Evolutionary conservation across 345 rosid genomes (phyloP).

Genomic region (Hibiscus trionum): DNA sequence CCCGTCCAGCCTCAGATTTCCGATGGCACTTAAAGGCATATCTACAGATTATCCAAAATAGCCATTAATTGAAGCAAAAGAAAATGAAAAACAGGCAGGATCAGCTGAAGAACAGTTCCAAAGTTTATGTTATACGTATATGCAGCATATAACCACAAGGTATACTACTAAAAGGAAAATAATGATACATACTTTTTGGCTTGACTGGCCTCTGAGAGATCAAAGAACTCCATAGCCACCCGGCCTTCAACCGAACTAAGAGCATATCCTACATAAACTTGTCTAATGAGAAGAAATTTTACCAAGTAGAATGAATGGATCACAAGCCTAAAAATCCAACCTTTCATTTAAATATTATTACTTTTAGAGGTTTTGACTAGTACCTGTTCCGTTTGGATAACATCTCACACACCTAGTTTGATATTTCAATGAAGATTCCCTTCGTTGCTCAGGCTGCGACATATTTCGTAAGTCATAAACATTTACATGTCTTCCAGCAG

Average conservation of each 20-base stretch:
- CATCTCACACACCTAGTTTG: conserved; percentile 95
- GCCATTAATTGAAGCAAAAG: conserved; percentile 2
- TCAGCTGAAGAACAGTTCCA: background rate
- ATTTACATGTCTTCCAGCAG: conserved; percentile 93
- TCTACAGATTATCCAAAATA: conserved; percentile 31
- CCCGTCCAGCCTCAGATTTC: conserved; percentile 94
- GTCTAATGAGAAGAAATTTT: conserved; percentile 10
- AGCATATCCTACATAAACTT: conserved; percentile 72
- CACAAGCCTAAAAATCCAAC: background rate
- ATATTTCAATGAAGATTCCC: conserved; percentile 91
- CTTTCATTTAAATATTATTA: background rate
- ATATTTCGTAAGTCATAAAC: conserved; percentile 85
- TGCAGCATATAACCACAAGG: background rate
- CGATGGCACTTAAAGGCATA: conserved; percentile 99
- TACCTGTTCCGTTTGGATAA: conserved; percentile 95
- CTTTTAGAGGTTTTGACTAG: background rate
- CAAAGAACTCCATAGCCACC: conserved; percentile 97
- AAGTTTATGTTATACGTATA: background rate
- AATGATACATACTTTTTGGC: conserved; percentile 65
- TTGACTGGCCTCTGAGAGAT: conserved; percentile 87
- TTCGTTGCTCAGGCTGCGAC: conserved; percentile 95
- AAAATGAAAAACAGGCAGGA: background rate
- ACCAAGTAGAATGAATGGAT: background rate
- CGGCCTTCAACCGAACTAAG: conserved; percentile 96
- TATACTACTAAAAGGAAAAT: background rate